Conservation (phyloP, 345 rosid genomes). For the Rhizophora apiculata region DNA sequence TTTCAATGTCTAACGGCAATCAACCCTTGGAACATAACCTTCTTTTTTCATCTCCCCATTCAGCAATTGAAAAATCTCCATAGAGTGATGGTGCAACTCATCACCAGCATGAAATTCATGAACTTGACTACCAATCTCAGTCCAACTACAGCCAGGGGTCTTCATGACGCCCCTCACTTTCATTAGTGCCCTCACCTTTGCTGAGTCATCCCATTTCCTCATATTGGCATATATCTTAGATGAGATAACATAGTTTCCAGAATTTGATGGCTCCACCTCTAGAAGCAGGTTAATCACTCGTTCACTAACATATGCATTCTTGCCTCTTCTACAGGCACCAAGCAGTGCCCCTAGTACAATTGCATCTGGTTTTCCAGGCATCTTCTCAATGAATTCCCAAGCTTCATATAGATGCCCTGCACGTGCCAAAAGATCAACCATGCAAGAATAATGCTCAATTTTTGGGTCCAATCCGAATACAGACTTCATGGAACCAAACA, state of each 20-base stretch:
- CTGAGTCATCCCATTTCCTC: slow-evolving; percentile 75
- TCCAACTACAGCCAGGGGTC: slow-evolving; percentile 95
- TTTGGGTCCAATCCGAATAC: slow-evolving; percentile 71
- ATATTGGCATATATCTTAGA: slow-evolving; percentile 68
- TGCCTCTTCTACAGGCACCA: slow-evolving; percentile 74
- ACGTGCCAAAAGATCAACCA: slow-evolving; percentile 81
- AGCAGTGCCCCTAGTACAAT: slow-evolving; percentile 66
- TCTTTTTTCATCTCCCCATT: slow-evolving; percentile 64
- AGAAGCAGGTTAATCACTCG: slow-evolving; percentile 51
- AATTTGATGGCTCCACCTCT: slow-evolving; percentile 60
- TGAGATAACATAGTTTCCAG: slow-evolving; percentile 76
- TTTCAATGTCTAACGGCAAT: slow-evolving; percentile 12
- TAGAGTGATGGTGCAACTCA: slow-evolving; percentile 21
- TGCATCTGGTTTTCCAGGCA: slow-evolving; percentile 84
- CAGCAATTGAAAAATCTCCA: slow-evolving; percentile 41
- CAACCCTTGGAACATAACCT: slow-evolving; percentile 46
- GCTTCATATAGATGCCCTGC: slow-evolving; percentile 71
- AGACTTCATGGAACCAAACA: slow-evolving; percentile 58
- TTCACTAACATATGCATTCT: slow-evolving; percentile 47
- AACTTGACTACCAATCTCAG: slow-evolving; percentile 45
- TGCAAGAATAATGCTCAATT: slow-evolving; percentile 85
- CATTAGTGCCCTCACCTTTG: slow-evolving; percentile 71
- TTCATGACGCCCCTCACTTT: slow-evolving; percentile 58
- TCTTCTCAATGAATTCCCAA: slow-evolving; percentile 68
- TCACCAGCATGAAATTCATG: slow-evolving; percentile 76